phyloP scores from a whole-genome alignment of 2,329 filamentous ascomycete species.

The Claviceps sp. region DNA sequence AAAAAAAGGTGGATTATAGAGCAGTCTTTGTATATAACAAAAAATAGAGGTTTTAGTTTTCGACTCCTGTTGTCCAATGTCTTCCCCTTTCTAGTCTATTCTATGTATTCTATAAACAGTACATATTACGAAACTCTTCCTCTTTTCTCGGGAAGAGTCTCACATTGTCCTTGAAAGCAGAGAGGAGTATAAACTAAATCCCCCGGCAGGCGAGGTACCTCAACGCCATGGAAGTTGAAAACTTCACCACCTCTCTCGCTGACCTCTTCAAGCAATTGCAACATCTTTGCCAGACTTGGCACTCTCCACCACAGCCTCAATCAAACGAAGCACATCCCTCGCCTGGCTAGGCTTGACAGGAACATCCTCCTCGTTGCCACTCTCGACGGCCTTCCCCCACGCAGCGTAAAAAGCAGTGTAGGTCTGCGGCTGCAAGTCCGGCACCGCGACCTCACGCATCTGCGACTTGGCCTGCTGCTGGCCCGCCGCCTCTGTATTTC shows the following conservation, averaged over 20 bases:
- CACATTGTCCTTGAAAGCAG: no score
- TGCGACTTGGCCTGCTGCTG: slow-evolving; percentile 24
- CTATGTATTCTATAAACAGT: no score
- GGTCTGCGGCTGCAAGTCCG: slow-evolving; percentile 50
- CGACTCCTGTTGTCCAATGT: no score
- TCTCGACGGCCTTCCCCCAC: slow-evolving; percentile 33
- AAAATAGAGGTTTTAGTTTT: no score
- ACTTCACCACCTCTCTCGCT: neutral
- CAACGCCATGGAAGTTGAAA: no score
- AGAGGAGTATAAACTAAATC: no score
- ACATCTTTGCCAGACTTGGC: slow-evolving; percentile 34
- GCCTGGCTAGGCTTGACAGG: slow-evolving; percentile 41
- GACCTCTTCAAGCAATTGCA: slow-evolving; percentile 11
- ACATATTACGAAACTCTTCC: no score
- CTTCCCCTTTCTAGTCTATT: no score
- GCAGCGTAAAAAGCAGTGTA: slow-evolving; percentile 55
- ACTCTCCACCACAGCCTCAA: slow-evolving; percentile 39
- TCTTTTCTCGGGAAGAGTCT: no score
- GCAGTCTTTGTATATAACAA: neutral
- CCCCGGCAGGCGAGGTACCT: no score
- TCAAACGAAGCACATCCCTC: slow-evolving; percentile 37
- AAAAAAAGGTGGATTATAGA: neutral
- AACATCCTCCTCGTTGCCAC: slow-evolving; percentile 34
- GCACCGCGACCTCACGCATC: slow-evolving; percentile 34
- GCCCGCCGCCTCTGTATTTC: slow-evolving; percentile 31